Conservation (phyloP, 768 basidiomycete species). For the Termitomyces sp. region DNA sequence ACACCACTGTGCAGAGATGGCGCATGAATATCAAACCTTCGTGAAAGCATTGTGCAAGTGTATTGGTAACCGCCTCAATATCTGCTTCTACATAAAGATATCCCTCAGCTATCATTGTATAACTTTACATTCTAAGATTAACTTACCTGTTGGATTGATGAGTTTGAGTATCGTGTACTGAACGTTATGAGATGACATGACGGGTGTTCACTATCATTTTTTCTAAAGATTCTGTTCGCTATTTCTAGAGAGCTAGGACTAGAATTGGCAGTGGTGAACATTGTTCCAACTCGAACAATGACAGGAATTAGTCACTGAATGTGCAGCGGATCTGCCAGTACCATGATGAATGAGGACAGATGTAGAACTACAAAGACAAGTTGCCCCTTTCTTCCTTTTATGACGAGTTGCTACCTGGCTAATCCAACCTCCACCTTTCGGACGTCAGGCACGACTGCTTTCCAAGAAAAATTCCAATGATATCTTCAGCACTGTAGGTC, state of each 20-base stretch:
- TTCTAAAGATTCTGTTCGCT: background rate
- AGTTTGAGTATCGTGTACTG: background rate
- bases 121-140: background rate
- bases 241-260: background rate
- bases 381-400: background rate
- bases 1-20: background rate
- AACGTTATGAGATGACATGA: background rate
- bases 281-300: background rate
- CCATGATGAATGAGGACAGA: background rate
- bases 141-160: background rate
- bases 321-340: background rate
- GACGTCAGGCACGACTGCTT: background rate
- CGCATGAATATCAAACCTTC: conserved; percentile 5
- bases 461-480: background rate
- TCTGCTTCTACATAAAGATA: conserved; percentile 1
- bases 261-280: background rate
- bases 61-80: background rate
- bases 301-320: background rate
- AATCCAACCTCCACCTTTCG: background rate
- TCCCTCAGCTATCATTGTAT: background rate
- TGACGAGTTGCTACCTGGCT: background rate
- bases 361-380: background rate
- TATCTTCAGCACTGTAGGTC: background rate
- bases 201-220: background rate
- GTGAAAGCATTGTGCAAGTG: conserved; percentile 4